These are phyloP conservation scores for Salix koriyanagi DNA, from an alignment of 345 rosid species.

Conservation along the genomic window DNA sequence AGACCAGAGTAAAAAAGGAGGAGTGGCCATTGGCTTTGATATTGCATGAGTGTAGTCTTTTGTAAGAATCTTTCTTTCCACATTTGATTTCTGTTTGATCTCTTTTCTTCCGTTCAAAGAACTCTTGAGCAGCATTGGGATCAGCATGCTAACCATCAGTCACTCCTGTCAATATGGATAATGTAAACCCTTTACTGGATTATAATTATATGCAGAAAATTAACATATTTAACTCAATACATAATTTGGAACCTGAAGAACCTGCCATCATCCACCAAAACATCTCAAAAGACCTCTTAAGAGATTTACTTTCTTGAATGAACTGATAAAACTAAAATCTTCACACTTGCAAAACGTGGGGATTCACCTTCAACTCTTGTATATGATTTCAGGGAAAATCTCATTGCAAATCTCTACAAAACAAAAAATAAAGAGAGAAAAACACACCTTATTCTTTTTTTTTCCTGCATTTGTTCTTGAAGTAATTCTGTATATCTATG, in stretches of 20 bases:
- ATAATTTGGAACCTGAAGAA: background rate
- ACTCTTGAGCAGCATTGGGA: too few species aligned
- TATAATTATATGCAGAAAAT: background rate
- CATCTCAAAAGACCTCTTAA: background rate
- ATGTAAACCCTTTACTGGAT: background rate
- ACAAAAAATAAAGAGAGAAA: too few species aligned
- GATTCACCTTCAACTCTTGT: background rate
- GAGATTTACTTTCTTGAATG: background rate
- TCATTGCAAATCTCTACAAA: too few species aligned
- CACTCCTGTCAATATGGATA: background rate
- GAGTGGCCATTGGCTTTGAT: background rate
- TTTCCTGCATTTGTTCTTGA: too few species aligned
- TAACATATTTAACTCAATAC: background rate
- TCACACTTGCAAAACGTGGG: background rate
- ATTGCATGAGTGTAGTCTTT: background rate
- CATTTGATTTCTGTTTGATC: background rate
- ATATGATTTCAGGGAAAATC: too few species aligned
- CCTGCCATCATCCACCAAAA: background rate
- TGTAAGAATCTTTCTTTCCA: background rate
- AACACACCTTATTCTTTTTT: too few species aligned
- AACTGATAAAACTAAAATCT: background rate
- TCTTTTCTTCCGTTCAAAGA: background rate
- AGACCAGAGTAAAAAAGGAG: too few species aligned
- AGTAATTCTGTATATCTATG: too few species aligned
- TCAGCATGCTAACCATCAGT: background rate